A percentile compares a stretch with the other conserved stretches of the same genome.
Evolutionary conservation across 2,329 filamentous ascomycete species (phyloP).

Genomic region (Fusarium sp.): DNA sequence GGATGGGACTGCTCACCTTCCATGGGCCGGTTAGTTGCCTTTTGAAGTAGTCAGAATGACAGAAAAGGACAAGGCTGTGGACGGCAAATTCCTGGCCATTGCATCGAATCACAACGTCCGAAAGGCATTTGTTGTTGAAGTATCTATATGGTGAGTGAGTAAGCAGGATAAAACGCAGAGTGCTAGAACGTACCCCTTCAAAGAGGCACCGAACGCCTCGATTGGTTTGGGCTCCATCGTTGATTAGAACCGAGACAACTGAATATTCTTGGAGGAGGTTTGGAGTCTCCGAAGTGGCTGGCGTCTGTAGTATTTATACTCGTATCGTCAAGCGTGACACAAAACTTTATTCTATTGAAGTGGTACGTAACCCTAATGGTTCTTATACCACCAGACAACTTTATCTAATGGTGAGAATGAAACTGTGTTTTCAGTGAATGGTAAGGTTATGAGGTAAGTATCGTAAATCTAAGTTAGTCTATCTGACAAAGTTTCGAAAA

Average conservation of each 20-base stretch:
- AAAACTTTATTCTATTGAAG: fast-evolving
- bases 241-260: fast-evolving
- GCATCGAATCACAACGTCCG: neutral
- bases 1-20: neutral
- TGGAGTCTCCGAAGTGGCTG: fast-evolving
- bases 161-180: fast-evolving
- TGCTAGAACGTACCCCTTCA: neutral
- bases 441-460: fast-evolving
- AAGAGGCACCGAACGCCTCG: neutral
- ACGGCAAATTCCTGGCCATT: neutral
- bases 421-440: fast-evolving
- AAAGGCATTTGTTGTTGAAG: neutral
- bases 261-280: fast-evolving
- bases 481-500: too few species aligned
- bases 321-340: fast-evolving
- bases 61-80: neutral
- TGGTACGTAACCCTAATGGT: fast-evolving
- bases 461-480: fast-evolving
- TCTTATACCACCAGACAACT: fast-evolving
- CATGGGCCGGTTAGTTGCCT: neutral
- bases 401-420: fast-evolving
- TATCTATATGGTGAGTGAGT: neutral
- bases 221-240: neutral
- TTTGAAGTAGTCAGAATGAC: neutral
- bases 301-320: neutral